phyloP scores from a whole-genome alignment of 768 basidiomycete species.

The Lactifluus subvellereus region DNA sequence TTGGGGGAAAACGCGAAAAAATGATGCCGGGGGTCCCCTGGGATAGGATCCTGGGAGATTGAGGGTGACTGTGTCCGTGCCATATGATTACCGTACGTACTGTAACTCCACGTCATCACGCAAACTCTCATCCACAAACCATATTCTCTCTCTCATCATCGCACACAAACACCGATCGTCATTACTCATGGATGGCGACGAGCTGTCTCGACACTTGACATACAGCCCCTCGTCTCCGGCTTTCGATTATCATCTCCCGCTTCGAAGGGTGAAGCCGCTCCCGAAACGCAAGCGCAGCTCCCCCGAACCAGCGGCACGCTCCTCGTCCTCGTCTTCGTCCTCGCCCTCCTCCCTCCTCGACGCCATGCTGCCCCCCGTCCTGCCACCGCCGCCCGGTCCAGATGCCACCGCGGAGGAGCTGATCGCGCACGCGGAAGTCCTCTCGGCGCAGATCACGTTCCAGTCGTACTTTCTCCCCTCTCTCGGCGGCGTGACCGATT shows the following conservation, averaged over 20 bases:
- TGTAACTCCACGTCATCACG: constrained; percentile 12
- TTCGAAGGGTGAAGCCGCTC: constrained; percentile 68
- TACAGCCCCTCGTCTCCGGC: constrained; percentile 14
- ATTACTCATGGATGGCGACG: constrained; percentile 13
- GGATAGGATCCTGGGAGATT: constrained; percentile 7
- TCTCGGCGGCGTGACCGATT: constrained; percentile 42
- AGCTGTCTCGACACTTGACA: constrained; percentile 14
- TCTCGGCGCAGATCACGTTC: constrained; percentile 54
- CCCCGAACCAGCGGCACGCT: constrained; percentile 4
- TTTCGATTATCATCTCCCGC: constrained; percentile 58
- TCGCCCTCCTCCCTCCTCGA: neutral
- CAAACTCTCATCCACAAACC: no score
- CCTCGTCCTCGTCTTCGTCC: neutral
- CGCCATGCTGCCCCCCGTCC: constrained; percentile 28
- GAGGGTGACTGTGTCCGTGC: neutral
- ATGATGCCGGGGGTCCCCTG: neutral
- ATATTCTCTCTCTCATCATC: neutral
- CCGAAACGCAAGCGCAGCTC: constrained; percentile 68
- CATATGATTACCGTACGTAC: no score
- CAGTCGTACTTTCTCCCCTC: constrained; percentile 62
- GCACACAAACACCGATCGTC: neutral
- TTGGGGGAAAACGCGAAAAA: neutral
- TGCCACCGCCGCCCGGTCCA: constrained; percentile 34
- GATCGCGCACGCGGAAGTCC: constrained; percentile 49
- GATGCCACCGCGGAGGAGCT: constrained; percentile 53